phyloP scores from a whole-genome alignment of 192 early-diverging fungal genomes.

The Linnemannia exigua region DNA sequence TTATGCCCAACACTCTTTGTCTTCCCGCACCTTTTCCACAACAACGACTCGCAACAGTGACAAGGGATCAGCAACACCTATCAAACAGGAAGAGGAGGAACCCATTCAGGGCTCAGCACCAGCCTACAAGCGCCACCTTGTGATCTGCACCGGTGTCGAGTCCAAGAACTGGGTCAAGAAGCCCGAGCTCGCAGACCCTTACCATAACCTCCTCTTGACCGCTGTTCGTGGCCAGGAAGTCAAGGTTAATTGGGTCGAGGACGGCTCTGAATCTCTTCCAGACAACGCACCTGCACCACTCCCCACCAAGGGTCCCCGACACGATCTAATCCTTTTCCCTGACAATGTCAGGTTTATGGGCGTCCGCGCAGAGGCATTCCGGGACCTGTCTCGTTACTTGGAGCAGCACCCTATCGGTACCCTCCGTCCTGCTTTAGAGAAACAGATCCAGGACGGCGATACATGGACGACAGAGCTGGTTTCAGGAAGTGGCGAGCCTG shows the following conservation, averaged over 20 bases:
- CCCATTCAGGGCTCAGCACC: conserved; percentile 50
- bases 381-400: conserved; percentile 35
- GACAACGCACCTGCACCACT: neutral
- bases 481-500: conserved; percentile 38
- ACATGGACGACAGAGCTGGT: conserved; percentile 26
- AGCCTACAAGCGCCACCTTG: conserved; percentile 40
- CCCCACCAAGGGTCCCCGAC: conserved; percentile 37
- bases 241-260: conserved; percentile 42
- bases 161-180: conserved; percentile 41
- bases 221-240: conserved; percentile 45
- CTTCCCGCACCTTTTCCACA: conserved; percentile 1
- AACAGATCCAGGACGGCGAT: conserved; percentile 14
- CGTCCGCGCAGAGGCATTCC: conserved; percentile 39
- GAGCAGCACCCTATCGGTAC: conserved; percentile 35
- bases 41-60: neutral
- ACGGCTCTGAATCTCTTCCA: neutral
- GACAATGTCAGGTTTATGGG: conserved; percentile 41
- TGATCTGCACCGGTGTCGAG: conserved; percentile 43
- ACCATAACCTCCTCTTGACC: conserved; percentile 37
- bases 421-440: conserved; percentile 26
- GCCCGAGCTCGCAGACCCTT: conserved; percentile 44
- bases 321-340: conserved; percentile 49
- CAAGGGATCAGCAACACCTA: neutral
- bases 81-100: conserved; percentile 18
- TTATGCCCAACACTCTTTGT: neutral